phyloP scores from a whole-genome alignment of 2,329 filamentous ascomycete genomes.

The Knufia petricola region DNA sequence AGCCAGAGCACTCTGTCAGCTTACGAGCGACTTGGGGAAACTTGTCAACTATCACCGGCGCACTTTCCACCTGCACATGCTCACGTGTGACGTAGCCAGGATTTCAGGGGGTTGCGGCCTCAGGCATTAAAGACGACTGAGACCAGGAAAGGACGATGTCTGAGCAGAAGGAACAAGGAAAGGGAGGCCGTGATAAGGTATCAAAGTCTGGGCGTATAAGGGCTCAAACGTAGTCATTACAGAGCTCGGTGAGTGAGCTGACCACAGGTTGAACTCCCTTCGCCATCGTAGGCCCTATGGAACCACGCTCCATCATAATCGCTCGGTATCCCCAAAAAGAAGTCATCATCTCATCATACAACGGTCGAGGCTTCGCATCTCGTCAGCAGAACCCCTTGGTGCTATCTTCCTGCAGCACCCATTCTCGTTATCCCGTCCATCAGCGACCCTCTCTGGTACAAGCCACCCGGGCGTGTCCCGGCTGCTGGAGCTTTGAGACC shows the following conservation, averaged over 20 bases:
- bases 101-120: neutral
- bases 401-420: constrained; percentile 21
- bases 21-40: no score
- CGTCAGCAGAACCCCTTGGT: neutral
- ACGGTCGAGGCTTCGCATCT: no score
- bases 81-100: neutral
- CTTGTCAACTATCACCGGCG: neutral
- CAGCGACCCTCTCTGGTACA: constrained; percentile 23
- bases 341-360: neutral
- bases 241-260: neutral
- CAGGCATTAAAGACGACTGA: no score
- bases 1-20: no score
- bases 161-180: no score
- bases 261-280: neutral
- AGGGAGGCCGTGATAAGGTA: no score
- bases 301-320: neutral
- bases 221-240: neutral
- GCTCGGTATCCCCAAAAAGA: neutral
- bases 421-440: constrained; percentile 26
- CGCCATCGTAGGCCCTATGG: neutral
- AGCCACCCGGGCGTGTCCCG: constrained; percentile 16
- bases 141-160: no score
- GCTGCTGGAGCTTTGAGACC: constrained; percentile 16
- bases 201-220: no score
- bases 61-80: no score